Conservation (phyloP, 2,329 filamentous ascomycete species). For the Colletotrichum musae region DNA sequence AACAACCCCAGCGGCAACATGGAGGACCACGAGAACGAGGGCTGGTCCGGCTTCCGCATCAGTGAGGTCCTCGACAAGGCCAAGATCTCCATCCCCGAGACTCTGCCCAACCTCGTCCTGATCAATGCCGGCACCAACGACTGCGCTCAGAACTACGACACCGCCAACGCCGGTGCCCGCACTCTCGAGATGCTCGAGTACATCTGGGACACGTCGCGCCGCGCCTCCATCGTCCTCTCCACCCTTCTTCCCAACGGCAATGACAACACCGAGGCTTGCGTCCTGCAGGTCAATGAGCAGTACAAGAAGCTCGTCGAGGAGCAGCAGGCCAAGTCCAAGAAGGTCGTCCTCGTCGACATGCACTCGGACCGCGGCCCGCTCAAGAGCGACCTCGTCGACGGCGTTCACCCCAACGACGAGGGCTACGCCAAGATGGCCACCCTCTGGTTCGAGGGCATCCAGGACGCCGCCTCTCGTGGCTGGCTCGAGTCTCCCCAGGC, state of each 20-base stretch:
- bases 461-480: slow-evolving; percentile 46
- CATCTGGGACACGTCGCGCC: slow-evolving; percentile 50
- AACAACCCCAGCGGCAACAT: slow-evolving; percentile 55
- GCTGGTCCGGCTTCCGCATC: slow-evolving; percentile 59
- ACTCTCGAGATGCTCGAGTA: slow-evolving; percentile 54
- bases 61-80: slow-evolving; percentile 55
- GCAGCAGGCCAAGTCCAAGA: slow-evolving; percentile 48
- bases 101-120: slow-evolving; percentile 56
- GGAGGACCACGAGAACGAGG: slow-evolving; percentile 60
- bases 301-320: slow-evolving; percentile 47
- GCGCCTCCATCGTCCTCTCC: slow-evolving; percentile 54
- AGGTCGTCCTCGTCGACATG: slow-evolving; percentile 59
- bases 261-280: slow-evolving; percentile 46
- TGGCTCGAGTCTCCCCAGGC: slow-evolving; percentile 43
- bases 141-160: slow-evolving; percentile 51
- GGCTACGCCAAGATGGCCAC: slow-evolving; percentile 60
- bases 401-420: slow-evolving; percentile 55
- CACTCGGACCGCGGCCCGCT: slow-evolving; percentile 49
- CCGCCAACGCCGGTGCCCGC: slow-evolving; percentile 49
- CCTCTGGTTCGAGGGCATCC: slow-evolving; percentile 51
- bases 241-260: slow-evolving; percentile 54
- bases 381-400: slow-evolving; percentile 53
- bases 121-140: slow-evolving; percentile 63
- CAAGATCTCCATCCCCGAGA: slow-evolving; percentile 47
- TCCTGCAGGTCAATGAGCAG: slow-evolving; percentile 52